phyloP scores from a whole-genome alignment of 257 asterid genomes.

The Solanum boliviense region DNA sequence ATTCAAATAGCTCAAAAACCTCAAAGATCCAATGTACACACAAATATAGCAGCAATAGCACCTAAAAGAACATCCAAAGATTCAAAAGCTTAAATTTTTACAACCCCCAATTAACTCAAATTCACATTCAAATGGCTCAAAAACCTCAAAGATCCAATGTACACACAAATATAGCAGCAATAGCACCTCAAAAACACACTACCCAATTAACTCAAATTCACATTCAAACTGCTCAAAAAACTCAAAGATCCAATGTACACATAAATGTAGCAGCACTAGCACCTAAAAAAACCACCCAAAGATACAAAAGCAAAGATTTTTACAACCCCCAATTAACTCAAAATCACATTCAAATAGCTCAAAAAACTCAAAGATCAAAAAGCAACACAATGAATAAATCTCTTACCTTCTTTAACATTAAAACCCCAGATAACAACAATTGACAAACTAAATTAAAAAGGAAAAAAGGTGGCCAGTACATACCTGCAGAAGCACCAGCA shows the following conservation, averaged over 20 bases:
- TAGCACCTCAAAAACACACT: constrained; percentile 49
- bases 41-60: constrained; percentile 82
- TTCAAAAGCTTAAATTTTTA: not conserved
- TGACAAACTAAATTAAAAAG: not conserved
- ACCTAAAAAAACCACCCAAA: constrained; percentile 29
- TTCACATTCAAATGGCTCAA: not conserved
- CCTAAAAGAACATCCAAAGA: constrained; percentile 24
- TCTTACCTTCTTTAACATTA: not conserved
- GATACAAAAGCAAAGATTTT: not conserved
- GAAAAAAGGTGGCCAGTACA: not conserved
- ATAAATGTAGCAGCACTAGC: constrained; percentile 85
- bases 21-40: constrained; percentile 56
- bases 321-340: not conserved
- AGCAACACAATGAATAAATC: constrained; percentile 5
- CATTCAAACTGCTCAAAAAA: not conserved
- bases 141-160: constrained; percentile 33
- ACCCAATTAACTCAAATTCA: not conserved
- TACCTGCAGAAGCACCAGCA: constrained; percentile 98
- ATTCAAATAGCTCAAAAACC: not conserved
- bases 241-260: constrained; percentile 60
- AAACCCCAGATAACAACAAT: constrained; percentile 19
- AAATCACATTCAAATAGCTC: not conserved
- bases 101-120: not conserved
- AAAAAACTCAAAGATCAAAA: not conserved
- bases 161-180: constrained; percentile 81